Evolutionary conservation across 1,284 basidiomycete species (phyloP), one percentile per base, ranked within the genome.

Genomic region (Ceratorhiza oryzae-sativae): DNA sequence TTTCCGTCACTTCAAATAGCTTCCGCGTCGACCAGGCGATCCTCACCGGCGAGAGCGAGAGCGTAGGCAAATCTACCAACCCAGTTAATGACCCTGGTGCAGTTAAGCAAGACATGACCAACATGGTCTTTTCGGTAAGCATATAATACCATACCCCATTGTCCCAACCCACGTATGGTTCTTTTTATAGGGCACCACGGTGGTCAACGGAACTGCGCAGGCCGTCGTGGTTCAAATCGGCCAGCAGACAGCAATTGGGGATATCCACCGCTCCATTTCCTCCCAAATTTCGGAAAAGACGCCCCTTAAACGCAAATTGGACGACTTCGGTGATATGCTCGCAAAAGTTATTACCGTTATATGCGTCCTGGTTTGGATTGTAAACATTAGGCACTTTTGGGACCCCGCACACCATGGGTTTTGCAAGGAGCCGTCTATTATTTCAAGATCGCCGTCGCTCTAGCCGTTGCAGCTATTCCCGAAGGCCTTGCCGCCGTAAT

Each of bases 311-410:
- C 90, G 93, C 76, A 97, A 97, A 81, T 86, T 98, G 56, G 95
- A 98, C 80, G 95, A 97, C 80, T 97, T 98, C 77, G 95, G 96
- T 73, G 94, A 98, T 78, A 90, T 90, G 86, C 87, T 98, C 71
- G 95, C 95, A 65, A 97, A 97, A 80, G 95, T 97, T 80, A 97
- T 97, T 81, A 88, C 90, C 51, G 93, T 97, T 75, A 97, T 98
- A 77, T 98, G 95, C 78, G 84, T 97, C 73, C 89, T 97, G 75
- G 95, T 97, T 76, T 97, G 95, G 95, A 84, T 97, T 74, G 91
- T 98, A 83, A 97, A 98, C 82, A 86, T 95, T 77, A 88, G 92
- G 63, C 94, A 97, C 82, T 98, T 97, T 80, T 90, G 87, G 86
- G 95, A 98, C 78, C 93, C 95, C 12, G 87, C 91, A 25, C 95